Percentiles rank a stretch among this genome's conserved stretches.
These are phyloP conservation scores for Neotropicomus parvogracilis DNA, from an alignment of 1,284 basidiomycete species.

Conservation along the genomic window DNA sequence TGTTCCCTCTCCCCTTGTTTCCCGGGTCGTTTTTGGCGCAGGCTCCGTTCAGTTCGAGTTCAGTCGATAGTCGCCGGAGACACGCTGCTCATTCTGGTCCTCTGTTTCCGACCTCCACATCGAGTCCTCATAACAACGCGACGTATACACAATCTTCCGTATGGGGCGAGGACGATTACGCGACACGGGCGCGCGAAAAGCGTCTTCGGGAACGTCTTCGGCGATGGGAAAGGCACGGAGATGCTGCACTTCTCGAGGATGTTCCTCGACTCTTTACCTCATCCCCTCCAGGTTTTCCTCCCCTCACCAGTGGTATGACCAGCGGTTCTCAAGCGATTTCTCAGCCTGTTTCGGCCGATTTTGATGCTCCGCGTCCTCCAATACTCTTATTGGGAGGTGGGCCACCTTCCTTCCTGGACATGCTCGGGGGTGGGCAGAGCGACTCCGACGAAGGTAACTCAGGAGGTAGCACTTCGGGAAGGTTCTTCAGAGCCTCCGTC, in stretches of 20 bases:
- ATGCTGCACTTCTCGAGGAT: conserved; percentile 53
- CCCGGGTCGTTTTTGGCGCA: conserved; percentile 15
- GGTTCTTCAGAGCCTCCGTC: conserved; percentile 70
- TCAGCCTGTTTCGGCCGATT: conserved; percentile 33
- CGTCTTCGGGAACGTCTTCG: conserved; percentile 63
- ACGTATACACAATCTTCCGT: conserved; percentile 34
- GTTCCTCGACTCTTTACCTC: conserved; percentile 48
- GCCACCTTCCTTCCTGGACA: conserved; percentile 28
- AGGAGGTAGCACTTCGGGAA: conserved; percentile 19
- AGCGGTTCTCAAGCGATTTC: conserved; percentile 13
- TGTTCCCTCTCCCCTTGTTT: conserved; percentile 9
- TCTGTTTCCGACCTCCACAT: background rate
- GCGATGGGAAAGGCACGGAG: conserved; percentile 63
- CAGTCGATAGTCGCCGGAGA: conserved; percentile 6
- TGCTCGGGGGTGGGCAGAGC: conserved; percentile 18
- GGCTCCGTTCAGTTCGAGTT: background rate
- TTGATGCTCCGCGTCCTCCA: conserved; percentile 39
- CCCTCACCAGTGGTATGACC: conserved; percentile 2
- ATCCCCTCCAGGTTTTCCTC: conserved; percentile 17
- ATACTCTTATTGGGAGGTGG: conserved; percentile 50
- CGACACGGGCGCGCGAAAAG: conserved; percentile 63
- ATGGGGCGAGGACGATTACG: conserved; percentile 61
- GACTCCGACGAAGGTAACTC: conserved; percentile 24
- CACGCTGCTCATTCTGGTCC: conserved; percentile 29
- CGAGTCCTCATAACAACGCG: background rate